phyloP scores from a whole-genome alignment of 768 basidiomycete species.

The Cyclocybe cylindracea region DNA sequence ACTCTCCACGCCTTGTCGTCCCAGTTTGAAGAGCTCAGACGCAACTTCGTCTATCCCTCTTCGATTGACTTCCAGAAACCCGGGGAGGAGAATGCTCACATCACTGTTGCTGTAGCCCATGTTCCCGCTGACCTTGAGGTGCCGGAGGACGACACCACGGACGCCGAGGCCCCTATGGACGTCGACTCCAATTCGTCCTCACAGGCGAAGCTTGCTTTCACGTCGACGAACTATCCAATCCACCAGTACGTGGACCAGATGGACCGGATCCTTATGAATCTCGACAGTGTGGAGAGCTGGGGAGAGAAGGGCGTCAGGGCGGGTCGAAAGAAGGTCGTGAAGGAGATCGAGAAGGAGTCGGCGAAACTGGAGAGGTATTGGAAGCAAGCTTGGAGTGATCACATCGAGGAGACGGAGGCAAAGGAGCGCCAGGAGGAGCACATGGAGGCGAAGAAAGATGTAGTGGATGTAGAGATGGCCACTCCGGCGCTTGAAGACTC shows the following conservation, averaged over 20 bases:
- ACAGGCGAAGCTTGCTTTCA: slow-evolving; percentile 56
- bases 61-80: slow-evolving; percentile 49
- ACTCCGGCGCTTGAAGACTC: too few relatives aligned
- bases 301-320: slow-evolving; percentile 56
- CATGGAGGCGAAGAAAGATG: too few relatives aligned
- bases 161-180: slow-evolving; percentile 20
- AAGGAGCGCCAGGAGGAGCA: too few relatives aligned
- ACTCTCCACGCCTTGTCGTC: slow-evolving; percentile 39
- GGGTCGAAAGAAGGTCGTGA: slow-evolving; percentile 52
- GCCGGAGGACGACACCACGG: slow-evolving; percentile 1
- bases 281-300: slow-evolving; percentile 70
- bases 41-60: slow-evolving; percentile 43
- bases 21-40: slow-evolving; percentile 45
- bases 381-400: slow-evolving; percentile 36
- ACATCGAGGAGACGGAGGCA: slow-evolving; percentile 13
- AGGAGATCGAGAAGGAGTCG: slow-evolving; percentile 61
- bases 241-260: slow-evolving; percentile 66
- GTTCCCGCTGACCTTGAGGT: slow-evolving; percentile 19
- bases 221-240: slow-evolving; percentile 57
- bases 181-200: slow-evolving; percentile 4
- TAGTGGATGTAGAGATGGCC: too few relatives aligned
- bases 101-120: slow-evolving; percentile 24
- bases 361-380: slow-evolving; percentile 49
- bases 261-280: slow-evolving; percentile 59
- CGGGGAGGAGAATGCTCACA: slow-evolving; percentile 24